Percentiles rank a stretch among this genome's conserved stretches.
phyloP scores from a whole-genome alignment of 495 filamentous ascomycete species.

The Pseudevernia furfuracea region DNA sequence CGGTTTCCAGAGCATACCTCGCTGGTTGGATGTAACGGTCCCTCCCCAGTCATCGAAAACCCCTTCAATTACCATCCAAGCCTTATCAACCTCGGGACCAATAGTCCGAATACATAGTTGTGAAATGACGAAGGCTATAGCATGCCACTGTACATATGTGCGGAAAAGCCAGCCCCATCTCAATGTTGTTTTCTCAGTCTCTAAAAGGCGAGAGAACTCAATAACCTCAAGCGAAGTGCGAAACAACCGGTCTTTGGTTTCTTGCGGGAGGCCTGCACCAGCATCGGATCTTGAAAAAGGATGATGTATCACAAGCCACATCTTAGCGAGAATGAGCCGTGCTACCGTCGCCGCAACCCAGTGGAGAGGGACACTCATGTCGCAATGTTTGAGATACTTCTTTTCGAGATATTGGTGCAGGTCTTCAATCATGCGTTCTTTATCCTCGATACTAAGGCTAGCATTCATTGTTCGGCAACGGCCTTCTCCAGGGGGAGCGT shows the following conservation, averaged over 20 bases:
- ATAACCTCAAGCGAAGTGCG: conserved; percentile 43
- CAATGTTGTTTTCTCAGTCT: conserved; percentile 38
- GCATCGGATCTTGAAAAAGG: conserved; percentile 30
- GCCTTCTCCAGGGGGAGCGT: conserved; percentile 23
- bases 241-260: conserved; percentile 65
- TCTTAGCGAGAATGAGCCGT: conserved; percentile 35
- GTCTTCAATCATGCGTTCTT: conserved; percentile 37
- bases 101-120: conserved; percentile 44
- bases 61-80: conserved; percentile 47
- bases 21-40: conserved; percentile 36
- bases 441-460: conserved; percentile 35
- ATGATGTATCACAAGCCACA: conserved; percentile 33
- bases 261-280: conserved; percentile 37
- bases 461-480: conserved; percentile 24
- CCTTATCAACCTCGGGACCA: conserved; percentile 45
- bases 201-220: conserved; percentile 47
- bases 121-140: conserved; percentile 47
- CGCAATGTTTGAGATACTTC: conserved; percentile 38
- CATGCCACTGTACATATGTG: conserved; percentile 56
- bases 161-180: conserved; percentile 56
- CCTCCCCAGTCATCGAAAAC: conserved; percentile 35
- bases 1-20: conserved; percentile 45
- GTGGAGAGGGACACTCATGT: conserved; percentile 33
- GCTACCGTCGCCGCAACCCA: conserved; percentile 39
- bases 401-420: conserved; percentile 37